phyloP scores from a whole-genome alignment of 78 protist genomes.

The Chrysochromulina parva region DNA sequence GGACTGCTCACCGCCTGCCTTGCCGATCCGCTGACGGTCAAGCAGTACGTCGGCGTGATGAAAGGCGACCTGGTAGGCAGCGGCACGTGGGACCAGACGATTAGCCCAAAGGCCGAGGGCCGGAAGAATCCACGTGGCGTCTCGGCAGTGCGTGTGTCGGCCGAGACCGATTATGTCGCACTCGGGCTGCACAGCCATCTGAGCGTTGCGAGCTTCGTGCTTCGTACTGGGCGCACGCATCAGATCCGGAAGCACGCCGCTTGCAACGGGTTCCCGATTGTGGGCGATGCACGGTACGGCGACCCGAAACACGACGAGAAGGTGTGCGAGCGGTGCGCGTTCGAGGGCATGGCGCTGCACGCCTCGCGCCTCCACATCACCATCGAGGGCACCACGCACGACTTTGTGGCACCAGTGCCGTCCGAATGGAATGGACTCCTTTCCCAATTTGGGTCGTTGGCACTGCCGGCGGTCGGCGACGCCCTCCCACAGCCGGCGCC shows the following conservation, averaged over 20 bases:
- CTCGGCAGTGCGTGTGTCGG: background rate
- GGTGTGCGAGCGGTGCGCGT: background rate
- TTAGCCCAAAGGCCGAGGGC: background rate
- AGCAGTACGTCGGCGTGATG: background rate
- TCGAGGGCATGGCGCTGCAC: background rate
- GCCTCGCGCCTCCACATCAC: background rate
- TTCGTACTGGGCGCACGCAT: background rate
- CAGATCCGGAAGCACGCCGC: constrained; percentile 12
- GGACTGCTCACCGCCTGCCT: background rate
- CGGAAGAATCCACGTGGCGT: background rate
- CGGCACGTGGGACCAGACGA: background rate
- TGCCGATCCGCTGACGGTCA: background rate
- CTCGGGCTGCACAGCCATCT: background rate
- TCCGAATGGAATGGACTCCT: no score
- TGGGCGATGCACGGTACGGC: background rate
- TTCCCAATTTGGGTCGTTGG: no score
- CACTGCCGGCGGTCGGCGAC: no score
- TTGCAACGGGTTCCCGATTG: background rate
- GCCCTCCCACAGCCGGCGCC: no score
- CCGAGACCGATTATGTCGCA: background rate
- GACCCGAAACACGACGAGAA: background rate
- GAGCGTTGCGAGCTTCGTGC: background rate
- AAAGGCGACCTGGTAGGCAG: background rate
- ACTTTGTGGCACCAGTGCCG: no score
- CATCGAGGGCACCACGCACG: background rate